Percentiles rank a stretch among this genome's conserved stretches.
phyloP scores from a whole-genome alignment of 345 rosid genomes.

The Anastatica hierochuntica region DNA sequence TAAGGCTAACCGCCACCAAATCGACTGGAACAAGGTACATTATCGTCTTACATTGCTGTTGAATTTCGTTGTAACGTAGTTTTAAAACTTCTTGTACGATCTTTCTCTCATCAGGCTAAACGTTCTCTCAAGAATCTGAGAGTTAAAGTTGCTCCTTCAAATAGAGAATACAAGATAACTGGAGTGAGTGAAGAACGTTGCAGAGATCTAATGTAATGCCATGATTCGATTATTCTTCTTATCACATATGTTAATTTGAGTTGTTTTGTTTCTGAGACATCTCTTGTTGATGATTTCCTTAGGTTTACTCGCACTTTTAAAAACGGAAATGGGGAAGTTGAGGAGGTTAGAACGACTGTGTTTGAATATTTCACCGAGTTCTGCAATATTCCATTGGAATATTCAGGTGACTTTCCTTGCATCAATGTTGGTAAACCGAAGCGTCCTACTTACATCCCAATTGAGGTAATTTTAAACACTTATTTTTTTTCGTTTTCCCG shows the following conservation, averaged over 20 bases:
- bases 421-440: conserved; percentile 90
- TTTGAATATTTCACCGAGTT: conserved; percentile 50
- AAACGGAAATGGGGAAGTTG: conserved; percentile 38
- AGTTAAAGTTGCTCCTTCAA: conserved; percentile 45
- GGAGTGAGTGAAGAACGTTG: conserved; percentile 59
- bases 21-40: conserved; percentile 23
- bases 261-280: not conserved
- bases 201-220: conserved; percentile 38
- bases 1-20: not conserved
- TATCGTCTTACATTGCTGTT: not conserved
- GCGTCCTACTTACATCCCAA: conserved; percentile 68
- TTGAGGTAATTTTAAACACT: conserved; percentile 41
- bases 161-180: conserved; percentile 64
- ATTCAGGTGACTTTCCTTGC: conserved; percentile 73
- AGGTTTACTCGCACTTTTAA: conserved; percentile 54
- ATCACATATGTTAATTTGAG: not conserved
- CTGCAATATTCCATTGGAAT: conserved; percentile 41
- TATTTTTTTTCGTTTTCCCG: not conserved
- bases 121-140: conserved; percentile 56
- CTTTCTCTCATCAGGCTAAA: conserved; percentile 38
- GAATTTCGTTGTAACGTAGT: not conserved
- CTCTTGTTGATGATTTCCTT: conserved; percentile 7
- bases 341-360: conserved; percentile 46
- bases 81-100: not conserved
- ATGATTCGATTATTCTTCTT: not conserved